A percentile compares a stretch with the other conserved stretches of the same genome.
Conservation (phyloP, 2,329 filamentous ascomycete genomes). For the Penicillium sp. region DNA sequence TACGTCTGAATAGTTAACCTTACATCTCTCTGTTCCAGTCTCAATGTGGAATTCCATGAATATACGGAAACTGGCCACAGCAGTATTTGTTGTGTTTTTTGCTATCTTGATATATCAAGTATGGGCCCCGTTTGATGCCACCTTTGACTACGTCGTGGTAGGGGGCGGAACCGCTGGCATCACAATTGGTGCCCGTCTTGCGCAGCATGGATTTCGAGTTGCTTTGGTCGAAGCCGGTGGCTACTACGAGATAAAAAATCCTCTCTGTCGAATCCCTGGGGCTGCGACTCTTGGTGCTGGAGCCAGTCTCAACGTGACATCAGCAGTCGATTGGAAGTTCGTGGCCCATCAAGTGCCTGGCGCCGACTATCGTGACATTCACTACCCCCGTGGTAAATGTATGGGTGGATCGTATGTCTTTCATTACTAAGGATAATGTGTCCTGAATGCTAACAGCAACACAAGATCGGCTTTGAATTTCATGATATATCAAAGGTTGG, state of each 20-base stretch:
- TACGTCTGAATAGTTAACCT: too few species aligned
- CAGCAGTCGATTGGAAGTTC: constrained; percentile 48
- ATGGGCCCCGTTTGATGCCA: constrained; percentile 8
- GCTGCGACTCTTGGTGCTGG: constrained; percentile 21
- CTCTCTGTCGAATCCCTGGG: constrained; percentile 45
- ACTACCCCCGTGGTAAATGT: constrained; percentile 28
- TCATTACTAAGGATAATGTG: not conserved
- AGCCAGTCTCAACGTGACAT: constrained; percentile 24
- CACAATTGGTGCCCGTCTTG: constrained; percentile 48
- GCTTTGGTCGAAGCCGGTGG: constrained; percentile 40
- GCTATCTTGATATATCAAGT: not conserved
- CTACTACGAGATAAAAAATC: constrained; percentile 50
- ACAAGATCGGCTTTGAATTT: constrained; percentile 30
- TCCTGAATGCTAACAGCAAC: not conserved
- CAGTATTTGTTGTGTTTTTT: constrained; percentile 2
- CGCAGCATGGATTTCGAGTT: constrained; percentile 43
- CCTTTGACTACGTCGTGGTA: constrained; percentile 31
- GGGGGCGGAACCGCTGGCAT: constrained; percentile 38
- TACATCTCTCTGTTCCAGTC: not conserved
- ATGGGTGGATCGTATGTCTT: constrained; percentile 27
- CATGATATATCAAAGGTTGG: constrained; percentile 33
- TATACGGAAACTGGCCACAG: not conserved
- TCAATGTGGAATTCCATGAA: constrained; percentile 2
- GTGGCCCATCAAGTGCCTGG: constrained; percentile 44
- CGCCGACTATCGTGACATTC: constrained; percentile 39